Evolutionary conservation across 345 rosid species (phyloP).

Genomic region (Dipteronia sinensis): DNA sequence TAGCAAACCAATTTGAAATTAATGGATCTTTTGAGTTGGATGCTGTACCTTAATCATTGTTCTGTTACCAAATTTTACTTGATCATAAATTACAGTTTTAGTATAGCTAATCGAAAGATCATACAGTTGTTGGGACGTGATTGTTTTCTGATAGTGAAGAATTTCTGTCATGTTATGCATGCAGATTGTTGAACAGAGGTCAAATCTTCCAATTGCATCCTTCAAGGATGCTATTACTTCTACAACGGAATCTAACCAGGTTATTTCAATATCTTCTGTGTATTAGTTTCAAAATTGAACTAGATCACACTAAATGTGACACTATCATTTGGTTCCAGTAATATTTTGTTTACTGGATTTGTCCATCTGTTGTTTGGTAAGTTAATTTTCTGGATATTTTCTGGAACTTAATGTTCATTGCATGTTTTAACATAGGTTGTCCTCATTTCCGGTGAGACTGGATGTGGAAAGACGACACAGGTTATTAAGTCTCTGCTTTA

Average conservation of each 20-base stretch:
- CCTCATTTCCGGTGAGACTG: slow-evolving; percentile 85
- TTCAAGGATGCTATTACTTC: slow-evolving; percentile 73
- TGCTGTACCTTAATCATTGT: slow-evolving; percentile 13
- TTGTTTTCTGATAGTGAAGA: slow-evolving; percentile 20
- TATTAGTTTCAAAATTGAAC: slow-evolving; percentile 22
- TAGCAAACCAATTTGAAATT: slow-evolving; percentile 11
- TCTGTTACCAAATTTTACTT: slow-evolving; percentile 8
- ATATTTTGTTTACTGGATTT: not conserved
- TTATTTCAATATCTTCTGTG: slow-evolving; percentile 25
- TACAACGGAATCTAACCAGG: slow-evolving; percentile 80
- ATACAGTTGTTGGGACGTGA: slow-evolving; percentile 11
- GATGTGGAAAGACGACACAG: slow-evolving; percentile 93
- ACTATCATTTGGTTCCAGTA: not conserved
- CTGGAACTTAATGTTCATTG: slow-evolving; percentile 16
- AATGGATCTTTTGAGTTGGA: slow-evolving; percentile 17
- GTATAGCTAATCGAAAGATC: slow-evolving; percentile 22
- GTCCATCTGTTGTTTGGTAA: not conserved
- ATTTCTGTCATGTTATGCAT: slow-evolving; percentile 33
- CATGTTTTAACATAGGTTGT: slow-evolving; percentile 49
- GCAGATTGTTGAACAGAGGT: slow-evolving; percentile 70
- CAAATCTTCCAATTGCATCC: slow-evolving; percentile 84
- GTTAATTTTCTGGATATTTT: slow-evolving; percentile 12
- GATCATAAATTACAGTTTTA: slow-evolving; percentile 15
- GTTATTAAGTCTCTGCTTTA: slow-evolving; percentile 38
- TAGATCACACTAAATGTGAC: not conserved